Base-by-base conservation (phyloP, 2,329 filamentous ascomycete genomes). In the Phoma sp. region DNA sequence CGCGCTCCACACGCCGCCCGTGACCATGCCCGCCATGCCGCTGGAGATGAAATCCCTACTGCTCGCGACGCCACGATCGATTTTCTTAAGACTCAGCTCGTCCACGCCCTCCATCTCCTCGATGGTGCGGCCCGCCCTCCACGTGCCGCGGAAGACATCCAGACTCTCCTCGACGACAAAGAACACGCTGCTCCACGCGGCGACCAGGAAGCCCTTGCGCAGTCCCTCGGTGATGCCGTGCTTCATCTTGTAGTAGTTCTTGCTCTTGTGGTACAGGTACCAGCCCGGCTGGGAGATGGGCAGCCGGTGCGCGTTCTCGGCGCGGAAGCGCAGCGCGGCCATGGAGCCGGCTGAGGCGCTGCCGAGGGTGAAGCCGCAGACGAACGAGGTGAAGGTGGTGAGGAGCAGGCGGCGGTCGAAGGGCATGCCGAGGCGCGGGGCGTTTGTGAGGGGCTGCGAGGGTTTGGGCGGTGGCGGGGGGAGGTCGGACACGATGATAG, bases 241-340 rank as follows among this genome's bases (percentile, higher is more conserved):
- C 21, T 89, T 83, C 67, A 91, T 88, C 46, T 89, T 84, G 68
- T 92, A 87, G 79, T 99, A 98, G 77, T 96, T 98, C 77, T 98
- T 98, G 73, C 87, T 91, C 78, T 97, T 97, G 81, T 98, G 94
- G 76, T 99, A 99, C n/a, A 98, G 85, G 73, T 94, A 99, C 95
- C 95, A 99, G 17, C 92, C 94, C 2, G 88, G 86, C 24, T 91
- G 88, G 1, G 88, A 88, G 3, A 85, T 87, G 19, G 95, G 95
- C 59, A 97, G 86, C 63, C 94, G 90, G 81, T 99, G 95, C 1
- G 95, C 92, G 72, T 99, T 96, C 77, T 99, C 95, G 57, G 95
- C 95, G 51, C 94, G 89, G 79, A 97, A 99, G 35, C 90, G 89
- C 54, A 96, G 82, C 46, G 90, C 88, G 0, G 91, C 85, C 72